These are phyloP conservation scores for Leptodermis oblonga DNA, from an alignment of 257 asterid species.

Conservation along the genomic window DNA sequence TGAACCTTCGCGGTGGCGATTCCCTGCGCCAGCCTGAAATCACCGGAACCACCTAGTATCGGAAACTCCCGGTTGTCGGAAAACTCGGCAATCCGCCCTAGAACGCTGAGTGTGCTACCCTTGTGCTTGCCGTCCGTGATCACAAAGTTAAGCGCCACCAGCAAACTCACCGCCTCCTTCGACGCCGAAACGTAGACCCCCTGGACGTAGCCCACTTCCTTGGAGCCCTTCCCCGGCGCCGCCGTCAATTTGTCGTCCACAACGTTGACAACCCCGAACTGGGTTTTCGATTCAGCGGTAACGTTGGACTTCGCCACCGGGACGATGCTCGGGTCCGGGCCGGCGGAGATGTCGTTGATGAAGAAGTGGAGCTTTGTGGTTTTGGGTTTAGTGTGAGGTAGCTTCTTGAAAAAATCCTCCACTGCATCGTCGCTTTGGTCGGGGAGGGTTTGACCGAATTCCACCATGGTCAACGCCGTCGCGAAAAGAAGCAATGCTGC, in stretches of 20 bases:
- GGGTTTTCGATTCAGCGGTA: not conserved
- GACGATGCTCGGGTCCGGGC: not conserved
- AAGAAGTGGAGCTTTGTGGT: not conserved
- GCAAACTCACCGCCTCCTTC: conserved; percentile 2
- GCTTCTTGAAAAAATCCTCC: not conserved
- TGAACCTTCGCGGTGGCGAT: not conserved
- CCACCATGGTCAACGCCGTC: not conserved
- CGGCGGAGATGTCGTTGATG: not conserved
- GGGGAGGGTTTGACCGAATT: not conserved
- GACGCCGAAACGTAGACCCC: not conserved
- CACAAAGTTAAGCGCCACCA: conserved; percentile 1
- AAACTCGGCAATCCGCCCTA: not conserved
- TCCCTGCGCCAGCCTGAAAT: conserved; percentile 1
- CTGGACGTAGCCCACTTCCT: not conserved
- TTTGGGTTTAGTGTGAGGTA: not conserved
- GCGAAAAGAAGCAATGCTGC: not conserved
- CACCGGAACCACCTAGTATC: not conserved
- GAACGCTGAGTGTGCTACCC: not conserved
- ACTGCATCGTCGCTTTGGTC: not conserved
- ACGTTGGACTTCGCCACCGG: not conserved
- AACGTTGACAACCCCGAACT: not conserved
- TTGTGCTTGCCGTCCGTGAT: not conserved
- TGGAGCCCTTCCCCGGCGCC: not conserved
- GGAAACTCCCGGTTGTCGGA: not conserved
- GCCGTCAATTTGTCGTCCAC: not conserved